Percentiles rank a stretch among this genome's conserved stretches.
phyloP scores from a whole-genome alignment of 148 eudicot genomes.

The Chenopodium quinoa region DNA sequence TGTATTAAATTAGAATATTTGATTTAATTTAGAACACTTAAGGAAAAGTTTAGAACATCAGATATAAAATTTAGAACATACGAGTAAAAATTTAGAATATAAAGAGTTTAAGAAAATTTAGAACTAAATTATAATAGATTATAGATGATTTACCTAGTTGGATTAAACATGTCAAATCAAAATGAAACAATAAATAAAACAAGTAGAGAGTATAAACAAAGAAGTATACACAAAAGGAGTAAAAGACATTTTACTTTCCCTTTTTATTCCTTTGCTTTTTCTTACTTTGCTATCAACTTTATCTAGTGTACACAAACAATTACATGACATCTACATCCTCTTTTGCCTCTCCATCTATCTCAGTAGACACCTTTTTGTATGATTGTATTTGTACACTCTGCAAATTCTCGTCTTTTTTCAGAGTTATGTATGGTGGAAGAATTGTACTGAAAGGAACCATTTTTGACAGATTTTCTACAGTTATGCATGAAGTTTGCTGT shows the following conservation, averaged over 20 bases:
- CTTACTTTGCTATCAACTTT: constrained; percentile 2
- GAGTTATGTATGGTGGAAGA: not conserved
- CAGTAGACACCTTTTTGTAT: constrained; percentile 8
- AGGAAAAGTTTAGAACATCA: too few relatives aligned
- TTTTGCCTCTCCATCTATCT: constrained; percentile 13
- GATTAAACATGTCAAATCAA: too few relatives aligned
- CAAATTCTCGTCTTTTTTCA: not conserved
- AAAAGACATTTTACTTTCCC: constrained; percentile 25
- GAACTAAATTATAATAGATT: too few relatives aligned
- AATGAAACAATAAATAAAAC: too few relatives aligned
- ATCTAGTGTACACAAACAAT: constrained; percentile 13
- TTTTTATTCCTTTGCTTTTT: constrained; percentile 33
- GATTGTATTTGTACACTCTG: not conserved
- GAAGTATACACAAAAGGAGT: not conserved
- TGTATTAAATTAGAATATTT: too few relatives aligned
- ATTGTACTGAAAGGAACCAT: not conserved
- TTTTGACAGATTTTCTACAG: not conserved
- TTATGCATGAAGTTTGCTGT: not conserved
- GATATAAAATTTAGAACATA: too few relatives aligned
- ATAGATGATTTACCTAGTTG: too few relatives aligned
- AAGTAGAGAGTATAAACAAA: too few relatives aligned
- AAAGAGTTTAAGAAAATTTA: too few relatives aligned
- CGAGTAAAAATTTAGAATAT: too few relatives aligned
- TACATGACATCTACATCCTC: constrained; percentile 9
- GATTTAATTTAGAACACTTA: too few relatives aligned